Conservation (phyloP, 371 early-diverging fungal species). For the Mucor velutinosus region DNA sequence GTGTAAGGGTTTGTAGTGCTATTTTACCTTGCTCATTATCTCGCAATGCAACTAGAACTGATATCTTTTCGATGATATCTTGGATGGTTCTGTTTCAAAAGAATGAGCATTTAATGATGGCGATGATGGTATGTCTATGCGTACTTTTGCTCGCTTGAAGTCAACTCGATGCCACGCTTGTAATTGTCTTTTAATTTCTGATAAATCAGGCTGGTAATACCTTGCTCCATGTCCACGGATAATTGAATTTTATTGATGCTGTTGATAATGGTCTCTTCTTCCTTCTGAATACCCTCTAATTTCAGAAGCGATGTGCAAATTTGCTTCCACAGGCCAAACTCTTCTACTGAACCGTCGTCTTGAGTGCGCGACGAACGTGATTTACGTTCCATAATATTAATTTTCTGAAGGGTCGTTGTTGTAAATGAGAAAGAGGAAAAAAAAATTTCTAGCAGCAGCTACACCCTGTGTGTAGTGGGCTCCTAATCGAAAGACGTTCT, state of each 20-base stretch:
- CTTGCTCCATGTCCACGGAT: conserved; percentile 42
- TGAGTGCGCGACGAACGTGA: conserved; percentile 46
- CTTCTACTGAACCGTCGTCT: conserved; percentile 38
- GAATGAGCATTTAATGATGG: background rate
- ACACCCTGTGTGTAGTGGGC: background rate
- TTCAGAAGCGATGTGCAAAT: conserved; percentile 49
- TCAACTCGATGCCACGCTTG: conserved; percentile 38
- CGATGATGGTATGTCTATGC: background rate
- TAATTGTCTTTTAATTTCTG: conserved; percentile 44
- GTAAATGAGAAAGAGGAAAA: background rate
- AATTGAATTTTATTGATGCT: conserved; percentile 46
- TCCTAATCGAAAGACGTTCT: background rate
- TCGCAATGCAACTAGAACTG: conserved; percentile 54
- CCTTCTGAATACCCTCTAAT: conserved; percentile 51
- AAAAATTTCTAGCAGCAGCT: background rate
- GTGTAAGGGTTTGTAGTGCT: background rate
- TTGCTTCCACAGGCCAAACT: conserved; percentile 49
- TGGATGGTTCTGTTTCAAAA: conserved; percentile 47
- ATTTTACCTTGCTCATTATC: conserved; percentile 44
- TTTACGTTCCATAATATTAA: conserved; percentile 43
- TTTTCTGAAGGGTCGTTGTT: background rate
- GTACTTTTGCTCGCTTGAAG: conserved; percentile 42
- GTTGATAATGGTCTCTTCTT: conserved; percentile 37
- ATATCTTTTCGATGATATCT: conserved; percentile 57
- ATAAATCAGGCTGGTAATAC: conserved; percentile 36